These are phyloP conservation scores for Fusarium verrucosum DNA, from an alignment of 2,329 filamentous ascomycete species.

Conservation along the genomic window DNA sequence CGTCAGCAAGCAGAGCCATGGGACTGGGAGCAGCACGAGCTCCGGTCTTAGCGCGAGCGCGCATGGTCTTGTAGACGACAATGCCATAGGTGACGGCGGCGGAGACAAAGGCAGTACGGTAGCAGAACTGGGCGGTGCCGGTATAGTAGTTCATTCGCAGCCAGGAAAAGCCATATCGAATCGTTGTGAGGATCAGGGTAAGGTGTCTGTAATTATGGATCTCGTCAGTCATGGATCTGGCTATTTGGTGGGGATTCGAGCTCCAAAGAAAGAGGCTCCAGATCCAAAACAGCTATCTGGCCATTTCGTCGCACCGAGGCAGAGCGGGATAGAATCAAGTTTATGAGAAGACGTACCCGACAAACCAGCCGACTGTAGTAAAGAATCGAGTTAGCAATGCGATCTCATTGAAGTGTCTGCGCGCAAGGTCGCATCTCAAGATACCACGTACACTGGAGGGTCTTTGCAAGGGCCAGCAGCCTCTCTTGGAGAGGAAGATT, in stretches of 20 bases:
- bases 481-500: slow-evolving; percentile 77
- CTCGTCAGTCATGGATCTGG: slow-evolving; percentile 26
- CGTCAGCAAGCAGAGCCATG: slow-evolving; percentile 78
- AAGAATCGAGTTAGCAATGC: slow-evolving; percentile 39
- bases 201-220: slow-evolving; percentile 71
- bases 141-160: slow-evolving; percentile 88
- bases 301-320: slow-evolving; percentile 17
- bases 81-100: slow-evolving; percentile 96
- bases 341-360: slow-evolving; percentile 69
- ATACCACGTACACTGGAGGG: slow-evolving; percentile 82
- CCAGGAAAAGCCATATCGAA: slow-evolving; percentile 87
- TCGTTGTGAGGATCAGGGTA: slow-evolving; percentile 81
- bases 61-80: slow-evolving; percentile 97
- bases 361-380: slow-evolving; percentile 76
- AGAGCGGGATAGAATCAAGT: slow-evolving; percentile 10
- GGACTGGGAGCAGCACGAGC: slow-evolving; percentile 67
- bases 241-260: not conserved
- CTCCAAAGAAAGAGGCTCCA: not conserved
- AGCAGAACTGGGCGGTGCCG: slow-evolving; percentile 80
- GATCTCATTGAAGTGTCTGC: slow-evolving; percentile 6
- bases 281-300: slow-evolving; percentile 27
- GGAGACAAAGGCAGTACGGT: slow-evolving; percentile 89
- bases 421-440: slow-evolving; percentile 14
- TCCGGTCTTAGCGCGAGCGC: slow-evolving; percentile 81
- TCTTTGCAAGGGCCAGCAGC: slow-evolving; percentile 81